Base-by-base conservation (phyloP, 345 rosid genomes). In the Cardiospermum halicacabum region DNA sequence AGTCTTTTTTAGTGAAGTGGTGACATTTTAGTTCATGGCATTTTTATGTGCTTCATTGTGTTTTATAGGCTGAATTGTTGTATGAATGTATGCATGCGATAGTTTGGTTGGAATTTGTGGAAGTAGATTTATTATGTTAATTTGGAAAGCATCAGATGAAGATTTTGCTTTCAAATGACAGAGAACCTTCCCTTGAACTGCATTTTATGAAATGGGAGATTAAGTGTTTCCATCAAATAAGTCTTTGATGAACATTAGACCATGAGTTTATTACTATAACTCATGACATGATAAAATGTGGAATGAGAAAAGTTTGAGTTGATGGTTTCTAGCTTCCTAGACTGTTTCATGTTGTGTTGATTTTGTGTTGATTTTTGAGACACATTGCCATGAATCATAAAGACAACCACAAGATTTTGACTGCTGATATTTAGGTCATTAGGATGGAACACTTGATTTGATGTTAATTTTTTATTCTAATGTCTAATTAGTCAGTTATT, bases 161-260 rank as follows among this genome's bases (percentile, higher is more conserved):
- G 26, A 40, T 12, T 4, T 59, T 10, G 3, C n/a, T 37, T 57
- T 15, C 12, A 37, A 27, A 30, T 39, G 56, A 31, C n/a, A 62
- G 58, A 21, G 22, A 58, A 39, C 25, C 0, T 13, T 50, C 34
- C 37, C 60, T 43, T 18, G 37, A 18, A 28, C 48, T 48, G 64
- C 36, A 27, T 58, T 67, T 40, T 62, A 54, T 62, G 68, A 25
- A 15, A 49, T 60, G 25, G 24, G 13, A 3, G 3, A 53, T 12
- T 54, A 18, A 25, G 55, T 65, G 60, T 13, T 1, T n/a, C 28
- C 36, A 18, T 9, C 26, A 8, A 11, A 36, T 53, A 7, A 10
- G 21, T 53, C 25, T 40, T 27, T 40, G 37, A 13, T 39, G 60
- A 37, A 27, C 15, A 26, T 11, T 7, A 53, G 54, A 40, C 11